Percentiles rank a stretch among this genome's conserved stretches.
These are phyloP conservation scores for Colletotrichum sp. DNA, from an alignment of 2,329 filamentous ascomycete species.

Conservation along the genomic window DNA sequence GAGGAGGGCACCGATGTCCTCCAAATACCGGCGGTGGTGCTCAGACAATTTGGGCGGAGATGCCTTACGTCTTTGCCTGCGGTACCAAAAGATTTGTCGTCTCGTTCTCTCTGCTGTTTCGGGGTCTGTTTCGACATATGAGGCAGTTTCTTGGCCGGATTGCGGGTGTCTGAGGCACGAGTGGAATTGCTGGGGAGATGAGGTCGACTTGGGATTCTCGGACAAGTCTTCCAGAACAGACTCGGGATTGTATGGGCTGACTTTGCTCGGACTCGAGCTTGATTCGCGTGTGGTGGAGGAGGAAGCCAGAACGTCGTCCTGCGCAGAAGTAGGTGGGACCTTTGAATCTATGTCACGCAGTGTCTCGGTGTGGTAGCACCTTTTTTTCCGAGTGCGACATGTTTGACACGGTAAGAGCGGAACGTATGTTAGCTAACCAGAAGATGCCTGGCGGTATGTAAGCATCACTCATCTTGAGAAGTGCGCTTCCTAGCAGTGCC, in stretches of 20 bases:
- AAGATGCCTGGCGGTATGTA: neutral
- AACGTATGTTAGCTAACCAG: neutral
- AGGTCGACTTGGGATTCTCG: neutral
- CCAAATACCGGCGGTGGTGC: slow-evolving; percentile 16
- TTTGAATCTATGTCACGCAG: neutral
- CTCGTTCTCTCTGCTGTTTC: neutral
- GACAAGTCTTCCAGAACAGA: slow-evolving; percentile 22
- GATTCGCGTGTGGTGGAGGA: neutral
- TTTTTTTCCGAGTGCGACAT: slow-evolving; percentile 24
- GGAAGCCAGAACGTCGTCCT: neutral
- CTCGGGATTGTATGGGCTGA: slow-evolving; percentile 25
- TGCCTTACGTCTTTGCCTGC: slow-evolving; percentile 6
- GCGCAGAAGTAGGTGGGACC: neutral
- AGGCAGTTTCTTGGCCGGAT: neutral
- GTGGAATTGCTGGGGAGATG: neutral
- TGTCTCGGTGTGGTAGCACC: slow-evolving; percentile 18
- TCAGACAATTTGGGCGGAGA: neutral
- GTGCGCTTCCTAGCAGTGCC: slow-evolving; percentile 5
- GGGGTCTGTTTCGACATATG: neutral
- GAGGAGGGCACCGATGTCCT: slow-evolving; percentile 19
- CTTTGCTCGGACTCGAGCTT: slow-evolving; percentile 10
- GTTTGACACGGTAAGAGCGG: slow-evolving; percentile 12
- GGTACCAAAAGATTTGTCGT: slow-evolving; percentile 20
- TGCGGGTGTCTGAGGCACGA: neutral
- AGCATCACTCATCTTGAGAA: slow-evolving; percentile 9